Conservation (phyloP, 352 stramenopile genomes). For the Phytophthora litchii region DNA sequence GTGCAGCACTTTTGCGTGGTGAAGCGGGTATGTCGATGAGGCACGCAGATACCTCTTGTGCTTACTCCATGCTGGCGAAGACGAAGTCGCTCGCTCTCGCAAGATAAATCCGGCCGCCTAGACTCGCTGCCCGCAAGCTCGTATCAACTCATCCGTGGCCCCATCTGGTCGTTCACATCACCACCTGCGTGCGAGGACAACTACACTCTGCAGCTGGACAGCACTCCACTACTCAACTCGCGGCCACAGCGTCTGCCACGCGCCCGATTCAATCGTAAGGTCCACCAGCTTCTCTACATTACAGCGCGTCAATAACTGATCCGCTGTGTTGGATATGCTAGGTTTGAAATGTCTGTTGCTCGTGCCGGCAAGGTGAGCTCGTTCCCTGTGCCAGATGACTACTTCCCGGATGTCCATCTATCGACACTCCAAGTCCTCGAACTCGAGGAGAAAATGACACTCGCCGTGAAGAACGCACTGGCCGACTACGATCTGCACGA, state of each 20-base stretch:
- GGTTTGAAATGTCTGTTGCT: slow-evolving; percentile 17
- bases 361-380: slow-evolving; percentile 13
- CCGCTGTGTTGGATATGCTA: slow-evolving; percentile 7
- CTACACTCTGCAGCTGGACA: slow-evolving; percentile 9
- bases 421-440: slow-evolving; percentile 30
- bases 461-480: slow-evolving; percentile 48
- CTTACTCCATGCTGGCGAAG: slow-evolving; percentile 8
- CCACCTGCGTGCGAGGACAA: slow-evolving; percentile 17
- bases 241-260: slow-evolving; percentile 6
- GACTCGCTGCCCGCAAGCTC: neutral
- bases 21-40: slow-evolving; percentile 8
- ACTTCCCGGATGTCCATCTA: slow-evolving; percentile 50
- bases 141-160: slow-evolving; percentile 21
- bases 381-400: slow-evolving; percentile 45
- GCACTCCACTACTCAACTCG: slow-evolving; percentile 18
- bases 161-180: slow-evolving; percentile 35
- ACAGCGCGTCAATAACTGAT: neutral
- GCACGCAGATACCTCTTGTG: slow-evolving; percentile 2
- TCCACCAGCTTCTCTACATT: neutral
- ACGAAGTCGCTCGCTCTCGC: slow-evolving; percentile 9
- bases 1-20: slow-evolving; percentile 2
- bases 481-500: slow-evolving; percentile 53
- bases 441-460: slow-evolving; percentile 41
- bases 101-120: slow-evolving; percentile 14
- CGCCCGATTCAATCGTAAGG: slow-evolving; percentile 7